Percentiles rank a stretch among this genome's conserved stretches.
These are phyloP conservation scores for Chenopodium berlandieri DNA, from an alignment of 148 eudicot genomes.

Conservation along the genomic window DNA sequence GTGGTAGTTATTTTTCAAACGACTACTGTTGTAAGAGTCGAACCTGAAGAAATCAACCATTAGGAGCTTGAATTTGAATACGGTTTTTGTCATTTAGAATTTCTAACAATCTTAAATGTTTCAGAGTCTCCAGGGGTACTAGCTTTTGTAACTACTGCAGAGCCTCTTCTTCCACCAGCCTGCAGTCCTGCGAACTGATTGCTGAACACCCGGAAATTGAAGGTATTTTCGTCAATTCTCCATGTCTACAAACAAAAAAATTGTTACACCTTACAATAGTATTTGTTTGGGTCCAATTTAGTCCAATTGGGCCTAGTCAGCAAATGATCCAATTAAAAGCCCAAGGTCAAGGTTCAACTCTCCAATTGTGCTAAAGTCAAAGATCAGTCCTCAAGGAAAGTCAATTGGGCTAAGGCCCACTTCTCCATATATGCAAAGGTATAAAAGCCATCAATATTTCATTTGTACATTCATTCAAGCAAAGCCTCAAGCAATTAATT, in stretches of 20 bases:
- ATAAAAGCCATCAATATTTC: too few species aligned
- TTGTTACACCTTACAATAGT: neutral
- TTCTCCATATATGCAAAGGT: too few species aligned
- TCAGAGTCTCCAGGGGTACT: slow-evolving; percentile 33
- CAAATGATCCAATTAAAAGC: too few species aligned
- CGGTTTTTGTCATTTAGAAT: slow-evolving; percentile 22
- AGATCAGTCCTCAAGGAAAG: too few species aligned
- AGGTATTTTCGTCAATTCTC: slow-evolving; percentile 62
- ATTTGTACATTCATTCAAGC: too few species aligned
- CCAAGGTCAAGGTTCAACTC: too few species aligned
- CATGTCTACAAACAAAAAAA: slow-evolving; percentile 39
- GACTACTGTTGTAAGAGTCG: neutral
- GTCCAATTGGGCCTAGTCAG: too few species aligned
- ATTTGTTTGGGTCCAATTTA: too few species aligned
- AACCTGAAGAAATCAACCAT: slow-evolving; percentile 56
- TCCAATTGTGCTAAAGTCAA: too few species aligned
- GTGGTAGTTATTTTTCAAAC: too few species aligned
- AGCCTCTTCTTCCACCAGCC: slow-evolving; percentile 10
- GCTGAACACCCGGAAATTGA: slow-evolving; percentile 62
- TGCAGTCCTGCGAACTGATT: slow-evolving; percentile 53
- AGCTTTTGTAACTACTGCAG: slow-evolving; percentile 37
- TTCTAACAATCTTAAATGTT: slow-evolving; percentile 43
- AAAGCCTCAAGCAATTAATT: too few species aligned
- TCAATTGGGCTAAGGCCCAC: too few species aligned
- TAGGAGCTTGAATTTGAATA: slow-evolving; percentile 46